These are phyloP conservation scores for Helicostylum pulchrum DNA, from an alignment of 192 early-diverging fungal species.

Conservation along the genomic window DNA sequence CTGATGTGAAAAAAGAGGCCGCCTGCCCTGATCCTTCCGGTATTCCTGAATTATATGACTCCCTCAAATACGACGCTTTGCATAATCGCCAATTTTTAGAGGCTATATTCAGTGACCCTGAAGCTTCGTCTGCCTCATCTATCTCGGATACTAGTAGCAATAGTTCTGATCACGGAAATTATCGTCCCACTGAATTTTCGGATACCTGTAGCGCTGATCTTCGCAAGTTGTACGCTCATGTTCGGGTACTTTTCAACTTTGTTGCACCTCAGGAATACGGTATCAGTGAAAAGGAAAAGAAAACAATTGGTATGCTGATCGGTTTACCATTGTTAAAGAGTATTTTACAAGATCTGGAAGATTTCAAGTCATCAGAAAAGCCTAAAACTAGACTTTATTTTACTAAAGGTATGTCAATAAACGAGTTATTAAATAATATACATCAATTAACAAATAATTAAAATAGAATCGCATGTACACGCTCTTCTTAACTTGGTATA, in stretches of 20 bases:
- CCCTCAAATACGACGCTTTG: constrained; percentile 94
- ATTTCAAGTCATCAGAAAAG: constrained; percentile 45
- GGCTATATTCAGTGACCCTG: constrained; percentile 56
- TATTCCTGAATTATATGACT: constrained; percentile 92
- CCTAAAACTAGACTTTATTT: constrained; percentile 85
- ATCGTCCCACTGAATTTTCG: neutral
- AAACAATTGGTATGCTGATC: constrained; percentile 81
- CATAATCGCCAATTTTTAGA: constrained; percentile 90
- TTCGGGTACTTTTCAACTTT: constrained; percentile 90
- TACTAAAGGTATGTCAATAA: constrained; percentile 68
- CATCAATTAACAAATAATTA: neutral
- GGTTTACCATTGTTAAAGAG: constrained; percentile 73
- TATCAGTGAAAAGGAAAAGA: constrained; percentile 76
- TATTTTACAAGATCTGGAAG: constrained; percentile 74
- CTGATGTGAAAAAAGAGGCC: constrained; percentile 24
- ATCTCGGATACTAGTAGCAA: neutral
- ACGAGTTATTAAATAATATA: neutral
- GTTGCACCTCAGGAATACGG: constrained; percentile 94
- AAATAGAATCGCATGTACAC: constrained; percentile 83
- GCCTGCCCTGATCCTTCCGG: constrained; percentile 72
- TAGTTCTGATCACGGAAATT: neutral
- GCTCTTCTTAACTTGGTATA: constrained; percentile 90
- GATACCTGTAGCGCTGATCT: constrained; percentile 29
- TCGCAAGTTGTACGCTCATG: constrained; percentile 72
- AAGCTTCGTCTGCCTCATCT: neutral